These are phyloP conservation scores for Neofusicoccum ribis DNA, from an alignment of 2,329 filamentous ascomycete species.

Conservation along the genomic window DNA sequence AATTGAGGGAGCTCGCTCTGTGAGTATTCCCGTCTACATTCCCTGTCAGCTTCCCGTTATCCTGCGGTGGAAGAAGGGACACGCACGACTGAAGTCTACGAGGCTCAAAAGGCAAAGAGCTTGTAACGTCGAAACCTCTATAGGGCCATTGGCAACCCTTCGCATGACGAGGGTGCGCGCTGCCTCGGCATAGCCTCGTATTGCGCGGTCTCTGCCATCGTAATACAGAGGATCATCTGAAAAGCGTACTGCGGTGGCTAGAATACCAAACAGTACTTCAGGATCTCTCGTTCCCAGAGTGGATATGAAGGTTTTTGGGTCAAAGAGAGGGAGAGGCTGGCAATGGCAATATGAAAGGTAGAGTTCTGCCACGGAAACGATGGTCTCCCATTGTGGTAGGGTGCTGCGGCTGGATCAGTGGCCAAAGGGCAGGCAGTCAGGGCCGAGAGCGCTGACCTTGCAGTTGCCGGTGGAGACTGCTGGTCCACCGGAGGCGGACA, in stretches of 20 bases:
- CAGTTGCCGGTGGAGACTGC: neutral
- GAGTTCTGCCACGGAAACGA: conserved; percentile 37
- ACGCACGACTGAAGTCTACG: conserved; percentile 44
- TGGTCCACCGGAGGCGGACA: neutral
- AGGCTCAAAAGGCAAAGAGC: conserved; percentile 43
- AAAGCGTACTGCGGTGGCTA: conserved; percentile 49
- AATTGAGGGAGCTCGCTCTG: conserved; percentile 46
- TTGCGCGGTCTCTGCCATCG: conserved; percentile 22
- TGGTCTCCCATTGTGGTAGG: neutral
- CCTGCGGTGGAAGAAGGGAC: neutral
- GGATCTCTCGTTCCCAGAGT: conserved; percentile 41
- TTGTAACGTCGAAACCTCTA: conserved; percentile 47
- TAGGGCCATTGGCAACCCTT: conserved; percentile 39
- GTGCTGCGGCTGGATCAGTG: neutral
- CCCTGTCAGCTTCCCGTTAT: neutral
- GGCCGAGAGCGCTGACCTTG: neutral
- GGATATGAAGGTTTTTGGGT: conserved; percentile 41
- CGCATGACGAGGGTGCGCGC: conserved; percentile 41
- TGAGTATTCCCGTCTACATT: conserved; percentile 47
- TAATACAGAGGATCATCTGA: conserved; percentile 29
- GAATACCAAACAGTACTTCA: conserved; percentile 36
- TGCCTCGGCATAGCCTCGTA: conserved; percentile 28
- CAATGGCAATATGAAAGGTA: conserved; percentile 53
- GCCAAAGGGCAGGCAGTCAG: too few species aligned
- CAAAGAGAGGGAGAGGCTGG: conserved; percentile 53